Evolutionary conservation across 805 yeast species (phyloP).

Genomic region (Suhomyces sp.): DNA sequence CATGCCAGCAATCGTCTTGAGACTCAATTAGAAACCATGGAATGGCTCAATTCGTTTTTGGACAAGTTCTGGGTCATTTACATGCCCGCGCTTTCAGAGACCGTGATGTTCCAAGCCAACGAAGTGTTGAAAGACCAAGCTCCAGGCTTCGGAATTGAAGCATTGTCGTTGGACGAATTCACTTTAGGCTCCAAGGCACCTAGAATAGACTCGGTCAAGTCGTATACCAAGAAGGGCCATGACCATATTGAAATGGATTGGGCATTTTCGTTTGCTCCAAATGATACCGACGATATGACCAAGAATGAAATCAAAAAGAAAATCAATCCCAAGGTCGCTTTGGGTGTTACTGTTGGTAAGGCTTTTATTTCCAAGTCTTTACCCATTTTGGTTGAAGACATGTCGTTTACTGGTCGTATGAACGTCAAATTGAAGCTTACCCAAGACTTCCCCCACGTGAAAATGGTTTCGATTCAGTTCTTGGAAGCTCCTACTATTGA

Average conservation of each 20-base stretch:
- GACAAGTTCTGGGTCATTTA: conserved; percentile 85
- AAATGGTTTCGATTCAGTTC: conserved; percentile 65
- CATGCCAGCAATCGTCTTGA: conserved; percentile 63
- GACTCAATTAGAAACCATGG: conserved; percentile 66
- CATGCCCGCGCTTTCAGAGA: conserved; percentile 80
- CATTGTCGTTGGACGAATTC: conserved; percentile 68
- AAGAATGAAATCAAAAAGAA: conserved; percentile 66
- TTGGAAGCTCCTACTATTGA: conserved; percentile 78
- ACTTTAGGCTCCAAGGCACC: conserved; percentile 83
- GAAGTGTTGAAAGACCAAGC: conserved; percentile 65
- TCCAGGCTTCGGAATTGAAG: conserved; percentile 82
- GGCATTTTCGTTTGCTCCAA: conserved; percentile 78
- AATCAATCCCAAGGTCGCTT: conserved; percentile 74
- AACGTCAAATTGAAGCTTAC: conserved; percentile 59
- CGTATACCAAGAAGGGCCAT: conserved; percentile 66
- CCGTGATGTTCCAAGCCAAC: conserved; percentile 69
- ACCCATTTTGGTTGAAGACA: conserved; percentile 78
- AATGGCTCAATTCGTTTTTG: conserved; percentile 75
- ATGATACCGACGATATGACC: conserved; percentile 81
- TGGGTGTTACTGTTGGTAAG: conserved; percentile 79
- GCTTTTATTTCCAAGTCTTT: conserved; percentile 72
- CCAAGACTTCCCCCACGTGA: conserved; percentile 74
- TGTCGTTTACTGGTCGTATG: conserved; percentile 71
- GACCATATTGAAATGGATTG: conserved; percentile 79
- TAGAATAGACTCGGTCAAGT: conserved; percentile 63